phyloP scores from a whole-genome alignment of 345 rosid genomes.

The Excoecaria agallocha region DNA sequence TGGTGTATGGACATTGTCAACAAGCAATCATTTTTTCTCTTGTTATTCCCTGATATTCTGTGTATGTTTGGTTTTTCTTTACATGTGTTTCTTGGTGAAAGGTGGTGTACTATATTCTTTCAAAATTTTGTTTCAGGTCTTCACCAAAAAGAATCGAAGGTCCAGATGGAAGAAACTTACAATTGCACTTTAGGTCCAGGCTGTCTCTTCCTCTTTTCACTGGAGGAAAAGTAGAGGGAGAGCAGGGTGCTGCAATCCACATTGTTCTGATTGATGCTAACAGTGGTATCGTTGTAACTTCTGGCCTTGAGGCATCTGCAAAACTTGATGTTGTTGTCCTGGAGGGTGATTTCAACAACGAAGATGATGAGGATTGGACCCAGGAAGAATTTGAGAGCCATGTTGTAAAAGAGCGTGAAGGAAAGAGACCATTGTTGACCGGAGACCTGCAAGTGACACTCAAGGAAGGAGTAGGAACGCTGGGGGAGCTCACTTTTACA shows the following conservation, averaged over 20 bases:
- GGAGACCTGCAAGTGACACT: slow-evolving; percentile 88
- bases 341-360: slow-evolving; percentile 91
- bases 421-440: slow-evolving; percentile 84
- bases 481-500: slow-evolving; percentile 83
- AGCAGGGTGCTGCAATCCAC: slow-evolving; percentile 96
- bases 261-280: slow-evolving; percentile 64
- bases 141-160: slow-evolving; percentile 93
- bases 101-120: slow-evolving; percentile 6
- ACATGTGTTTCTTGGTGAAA: background rate
- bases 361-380: slow-evolving; percentile 91
- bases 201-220: slow-evolving; percentile 96
- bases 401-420: slow-evolving; percentile 91
- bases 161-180: slow-evolving; percentile 73
- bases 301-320: slow-evolving; percentile 75
- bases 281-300: slow-evolving; percentile 66
- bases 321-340: slow-evolving; percentile 88
- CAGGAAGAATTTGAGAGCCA: slow-evolving; percentile 92
- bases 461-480: slow-evolving; percentile 96
- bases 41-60: background rate
- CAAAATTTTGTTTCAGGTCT: slow-evolving; percentile 41
- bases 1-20: no score
- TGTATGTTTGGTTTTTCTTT: background rate
- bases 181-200: slow-evolving; percentile 77
- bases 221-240: slow-evolving; percentile 98
- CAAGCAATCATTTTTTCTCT: no score